These are phyloP conservation scores for Lentinula raphanica DNA, from an alignment of 768 basidiomycete genomes.

Conservation along the genomic window DNA sequence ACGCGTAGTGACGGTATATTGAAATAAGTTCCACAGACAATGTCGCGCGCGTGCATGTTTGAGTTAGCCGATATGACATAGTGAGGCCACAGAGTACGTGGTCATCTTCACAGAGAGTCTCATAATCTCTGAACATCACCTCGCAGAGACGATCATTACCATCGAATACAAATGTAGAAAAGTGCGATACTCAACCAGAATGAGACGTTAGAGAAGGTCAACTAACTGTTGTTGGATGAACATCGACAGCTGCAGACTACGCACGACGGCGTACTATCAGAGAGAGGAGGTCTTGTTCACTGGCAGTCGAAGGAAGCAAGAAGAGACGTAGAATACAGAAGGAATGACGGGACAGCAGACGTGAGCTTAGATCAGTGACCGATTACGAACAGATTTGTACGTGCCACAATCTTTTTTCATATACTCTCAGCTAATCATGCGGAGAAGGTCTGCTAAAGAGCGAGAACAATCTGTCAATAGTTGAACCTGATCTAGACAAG, in stretches of 20 bases:
- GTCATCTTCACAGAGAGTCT: neutral
- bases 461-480: constrained; percentile 81
- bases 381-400: constrained; percentile 79
- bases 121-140: constrained; percentile 11
- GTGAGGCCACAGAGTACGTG: constrained; percentile 72
- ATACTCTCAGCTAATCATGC: constrained; percentile 14
- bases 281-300: constrained; percentile 72
- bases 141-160: constrained; percentile 84
- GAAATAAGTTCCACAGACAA: no score
- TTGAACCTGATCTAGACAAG: constrained; percentile 81
- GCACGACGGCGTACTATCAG: constrained; percentile 70
- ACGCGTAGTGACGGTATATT: no score
- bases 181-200: constrained; percentile 78
- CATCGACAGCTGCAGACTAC: constrained; percentile 69
- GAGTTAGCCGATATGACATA: constrained; percentile 39
- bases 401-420: constrained; percentile 24
- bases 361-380: constrained; percentile 79
- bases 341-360: constrained; percentile 65
- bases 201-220: constrained; percentile 78
- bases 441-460: constrained; percentile 72
- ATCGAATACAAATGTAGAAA: constrained; percentile 75
- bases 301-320: constrained; percentile 55
- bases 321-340: constrained; percentile 52
- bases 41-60: constrained; percentile 58
- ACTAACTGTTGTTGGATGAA: constrained; percentile 70